A percentile compares a stretch with the other conserved stretches of the same genome.
These are phyloP conservation scores for Psilocybe sp. DNA, from an alignment of 768 basidiomycete genomes.

Conservation along the genomic window DNA sequence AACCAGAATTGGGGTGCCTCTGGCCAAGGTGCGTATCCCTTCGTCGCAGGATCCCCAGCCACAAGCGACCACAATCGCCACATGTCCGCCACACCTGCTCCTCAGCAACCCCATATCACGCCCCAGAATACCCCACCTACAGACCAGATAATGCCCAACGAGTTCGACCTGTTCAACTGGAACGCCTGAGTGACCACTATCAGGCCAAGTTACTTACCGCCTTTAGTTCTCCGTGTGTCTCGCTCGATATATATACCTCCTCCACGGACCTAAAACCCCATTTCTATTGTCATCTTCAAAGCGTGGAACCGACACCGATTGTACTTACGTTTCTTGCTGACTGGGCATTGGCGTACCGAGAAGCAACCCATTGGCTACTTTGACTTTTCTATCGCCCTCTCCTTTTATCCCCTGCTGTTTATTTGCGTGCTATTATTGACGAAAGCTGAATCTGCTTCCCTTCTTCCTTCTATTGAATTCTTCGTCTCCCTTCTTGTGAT, in stretches of 20 bases:
- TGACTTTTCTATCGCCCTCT: background rate
- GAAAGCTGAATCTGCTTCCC: constrained; percentile 16
- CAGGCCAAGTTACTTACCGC: constrained; percentile 3
- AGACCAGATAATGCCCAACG: constrained; percentile 42
- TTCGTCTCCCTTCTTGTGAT: constrained; percentile 25
- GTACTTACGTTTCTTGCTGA: constrained; percentile 19
- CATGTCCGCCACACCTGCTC: constrained; percentile 50
- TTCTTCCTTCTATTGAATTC: constrained; percentile 16
- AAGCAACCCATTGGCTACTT: constrained; percentile 12
- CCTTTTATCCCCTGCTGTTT: constrained; percentile 21
- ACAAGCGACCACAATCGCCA: constrained; percentile 39
- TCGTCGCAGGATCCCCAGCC: constrained; percentile 31
- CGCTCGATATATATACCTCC: constrained; percentile 1
- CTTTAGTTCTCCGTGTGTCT: background rate
- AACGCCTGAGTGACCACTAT: constrained; percentile 32
- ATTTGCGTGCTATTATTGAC: constrained; percentile 29
- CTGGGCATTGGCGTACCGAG: constrained; percentile 11
- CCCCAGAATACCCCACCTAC: constrained; percentile 38
- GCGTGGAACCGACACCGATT: constrained; percentile 1
- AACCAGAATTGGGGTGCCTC: constrained; percentile 28
- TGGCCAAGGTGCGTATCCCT: constrained; percentile 33
- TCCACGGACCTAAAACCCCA: background rate
- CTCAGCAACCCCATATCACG: constrained; percentile 33
- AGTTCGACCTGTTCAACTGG: constrained; percentile 64
- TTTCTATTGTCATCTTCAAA: constrained; percentile 3